Evolutionary conservation across 2,329 filamentous ascomycete genomes (phyloP), one percentile per base, ranked within the genome.

Genomic region (Pseudogymnoascus sp.): DNA sequence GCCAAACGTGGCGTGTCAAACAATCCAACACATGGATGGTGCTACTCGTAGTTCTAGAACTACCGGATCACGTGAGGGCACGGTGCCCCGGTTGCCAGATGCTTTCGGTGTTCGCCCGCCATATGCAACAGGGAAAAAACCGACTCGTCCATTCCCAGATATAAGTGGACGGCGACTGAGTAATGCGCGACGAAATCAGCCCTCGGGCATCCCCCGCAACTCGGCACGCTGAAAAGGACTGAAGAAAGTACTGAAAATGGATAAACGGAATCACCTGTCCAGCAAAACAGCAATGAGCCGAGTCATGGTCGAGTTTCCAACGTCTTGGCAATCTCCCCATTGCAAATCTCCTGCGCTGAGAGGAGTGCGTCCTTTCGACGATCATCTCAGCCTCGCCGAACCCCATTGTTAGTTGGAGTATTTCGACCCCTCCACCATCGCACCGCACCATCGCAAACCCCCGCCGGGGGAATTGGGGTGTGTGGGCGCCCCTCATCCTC

Each of bases 221-320:
- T 53, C 26, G 47, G 47, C 26, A 53, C 47, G 47, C 11, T 47
- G 42, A 26, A 26, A 38, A 3, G 38, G 31, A 33, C 31, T 33
- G n/a, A 47, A 53, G 24, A n/a, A 31, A 16, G 47, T 53, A 53
- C 47, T 16, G 24, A 16, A 53, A 21, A 14, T 16, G 10, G 10
- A 14, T 11, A 29, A 53, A 53, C 47, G 47, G 31, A 53, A 53
- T 53, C 47, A 31, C 47, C 47, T 6, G 14, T 53, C n/a, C 47
- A 31, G 6, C 47, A 16, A 53, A 53, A 53, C 26, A 53, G 47
- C 24, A 53, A 53, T 53, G 47, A 53, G 47, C 47, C 26, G 47
- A 53, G 47, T 53, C 47, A 53, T 53, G 47, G 47, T 53, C 47
- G 47, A 53, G 47, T 53, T 53, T 53, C 47, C 47, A 53, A 53